Conservation (phyloP, 1,139 yeast species). For the Yamadazyma dendronema region DNA sequence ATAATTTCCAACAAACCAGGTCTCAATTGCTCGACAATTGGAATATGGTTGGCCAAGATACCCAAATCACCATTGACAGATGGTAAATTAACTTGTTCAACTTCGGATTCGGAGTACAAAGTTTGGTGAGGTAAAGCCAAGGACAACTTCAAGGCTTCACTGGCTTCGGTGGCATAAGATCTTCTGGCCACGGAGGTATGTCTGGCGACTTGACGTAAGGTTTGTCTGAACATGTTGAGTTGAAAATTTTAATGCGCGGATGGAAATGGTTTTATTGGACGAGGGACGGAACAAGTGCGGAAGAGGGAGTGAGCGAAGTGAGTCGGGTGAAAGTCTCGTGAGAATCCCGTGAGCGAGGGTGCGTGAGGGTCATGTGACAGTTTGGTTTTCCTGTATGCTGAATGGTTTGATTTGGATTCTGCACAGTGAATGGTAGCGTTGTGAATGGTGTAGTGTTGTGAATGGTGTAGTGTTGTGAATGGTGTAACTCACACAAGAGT, state of each 20-base stretch:
- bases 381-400: no score
- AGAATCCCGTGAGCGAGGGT: no score
- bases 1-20: slow-evolving; percentile 96
- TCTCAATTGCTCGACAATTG: slow-evolving; percentile 93
- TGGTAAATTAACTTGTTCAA: slow-evolving; percentile 92
- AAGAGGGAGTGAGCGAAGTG: no score
- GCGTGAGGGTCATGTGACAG: no score
- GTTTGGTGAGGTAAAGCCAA: slow-evolving; percentile 88
- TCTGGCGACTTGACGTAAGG: slow-evolving; percentile 65
- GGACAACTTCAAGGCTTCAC: slow-evolving; percentile 81
- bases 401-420: no score
- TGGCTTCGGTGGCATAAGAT: slow-evolving; percentile 85
- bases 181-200: slow-evolving; percentile 68
- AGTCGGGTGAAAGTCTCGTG: no score
- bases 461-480: no score
- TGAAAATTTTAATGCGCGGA: slow-evolving; percentile 4
- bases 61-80: slow-evolving; percentile 97
- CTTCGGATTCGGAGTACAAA: slow-evolving; percentile 50
- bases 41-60: slow-evolving; percentile 97
- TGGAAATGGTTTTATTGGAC: slow-evolving; percentile 8
- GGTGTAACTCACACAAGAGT: no score
- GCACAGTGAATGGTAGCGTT: no score
- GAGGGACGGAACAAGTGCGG: slow-evolving; percentile 4
- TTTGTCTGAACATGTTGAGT: slow-evolving; percentile 62
- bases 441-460: no score